Conservation (phyloP, 768 basidiomycete species). For the Coprinopsis cinerea region DNA sequence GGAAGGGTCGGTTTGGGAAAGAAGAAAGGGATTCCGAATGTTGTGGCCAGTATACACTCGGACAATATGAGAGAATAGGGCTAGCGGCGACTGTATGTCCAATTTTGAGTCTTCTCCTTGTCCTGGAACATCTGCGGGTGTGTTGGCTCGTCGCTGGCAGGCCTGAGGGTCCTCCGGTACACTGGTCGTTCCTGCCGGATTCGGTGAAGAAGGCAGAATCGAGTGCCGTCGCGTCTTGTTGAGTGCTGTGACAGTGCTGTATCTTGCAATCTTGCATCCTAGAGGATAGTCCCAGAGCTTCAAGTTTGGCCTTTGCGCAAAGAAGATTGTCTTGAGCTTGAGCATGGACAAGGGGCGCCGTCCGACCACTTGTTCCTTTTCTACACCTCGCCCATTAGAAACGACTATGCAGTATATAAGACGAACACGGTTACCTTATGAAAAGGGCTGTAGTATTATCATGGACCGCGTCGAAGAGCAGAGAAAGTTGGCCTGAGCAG, state of each 20-base stretch:
- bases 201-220: background rate
- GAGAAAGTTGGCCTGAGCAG: too few species aligned
- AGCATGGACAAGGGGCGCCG: conserved; percentile 61
- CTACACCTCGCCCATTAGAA: background rate
- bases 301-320: conserved; percentile 49
- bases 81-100: too few species aligned
- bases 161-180: too few species aligned
- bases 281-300: conserved; percentile 29
- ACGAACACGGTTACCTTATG: background rate
- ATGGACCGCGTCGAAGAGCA: background rate
- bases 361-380: conserved; percentile 18
- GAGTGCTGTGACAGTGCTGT: background rate
- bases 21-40: background rate
- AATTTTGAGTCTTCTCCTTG: too few species aligned
- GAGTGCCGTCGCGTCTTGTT: conserved; percentile 3
- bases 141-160: too few species aligned
- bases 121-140: too few species aligned
- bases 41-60: too few species aligned
- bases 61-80: too few species aligned
- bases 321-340: conserved; percentile 59
- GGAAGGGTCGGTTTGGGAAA: background rate
- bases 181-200: background rate
- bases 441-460: background rate
- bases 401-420: background rate
- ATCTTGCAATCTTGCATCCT: conserved; percentile 13